Base-by-base conservation (phyloP, 225 moss, liverwort and hornwort species). In the Polytrichum formosum region DNA sequence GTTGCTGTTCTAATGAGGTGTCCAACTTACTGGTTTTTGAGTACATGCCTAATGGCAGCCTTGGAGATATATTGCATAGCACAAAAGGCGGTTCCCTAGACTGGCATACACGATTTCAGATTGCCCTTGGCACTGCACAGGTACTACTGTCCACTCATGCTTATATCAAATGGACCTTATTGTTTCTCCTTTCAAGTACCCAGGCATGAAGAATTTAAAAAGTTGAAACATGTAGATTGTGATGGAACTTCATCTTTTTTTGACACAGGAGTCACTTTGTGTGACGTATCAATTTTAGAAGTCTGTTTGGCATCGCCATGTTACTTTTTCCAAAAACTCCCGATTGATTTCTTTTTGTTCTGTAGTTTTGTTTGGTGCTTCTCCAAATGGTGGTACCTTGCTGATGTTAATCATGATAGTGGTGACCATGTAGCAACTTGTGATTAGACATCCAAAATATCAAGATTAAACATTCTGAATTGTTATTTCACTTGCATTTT, bases 1-100 rank as follows among this genome's bases (percentile, higher is more conserved):
- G 89, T 72, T 89, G 89, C 81, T 89, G 89, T 64, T 83, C 85
- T 23, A 83, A 73, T 61, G 74, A 72, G 27, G 72, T 71, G 27
- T 86, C 83, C 29, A 89, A 89, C 55, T 72, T 88, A 55, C 80
- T 88, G 28, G 83, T 85, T 64, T 88, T 83, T 56, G 88, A 88
- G 64, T 88, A 78, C 80, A 85, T 88, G 85, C 76, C 85, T 35
- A 82, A 88, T 63, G 88, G 88, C 76, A 88, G 89, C 76, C 64
- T 89, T 55, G 89, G 89, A 19, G 85, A 89, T 66, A 85, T 83
- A 58, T 73, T 89, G 74, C 89, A 83, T n/a, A 83, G 85, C 61
- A 73, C 76, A 5, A 89, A 89, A 65, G 85, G 82, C 28, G 78
- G 83, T 33, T 73, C 71, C 64, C 46, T 89, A 67, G 79, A 83